Conservation (phyloP, 495 filamentous ascomycete genomes). For the Penicillium chermesinum region DNA sequence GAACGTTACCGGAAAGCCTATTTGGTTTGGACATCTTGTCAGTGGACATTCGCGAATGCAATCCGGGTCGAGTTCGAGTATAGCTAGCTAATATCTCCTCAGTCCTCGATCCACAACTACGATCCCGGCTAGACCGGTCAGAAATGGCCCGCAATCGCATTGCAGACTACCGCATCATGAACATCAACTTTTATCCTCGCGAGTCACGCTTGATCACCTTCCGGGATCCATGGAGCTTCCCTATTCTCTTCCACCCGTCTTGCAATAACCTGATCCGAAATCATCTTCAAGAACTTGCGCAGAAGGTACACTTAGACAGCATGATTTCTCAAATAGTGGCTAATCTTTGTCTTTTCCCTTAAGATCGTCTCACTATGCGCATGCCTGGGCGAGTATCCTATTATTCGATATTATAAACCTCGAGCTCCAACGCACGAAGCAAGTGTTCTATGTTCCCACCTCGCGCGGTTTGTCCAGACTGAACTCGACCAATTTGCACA, state of each 20-base stretch:
- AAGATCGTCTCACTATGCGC: slow-evolving; percentile 82
- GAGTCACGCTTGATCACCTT: slow-evolving; percentile 92
- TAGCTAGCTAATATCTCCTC: slow-evolving; percentile 12
- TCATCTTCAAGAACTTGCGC: slow-evolving; percentile 77
- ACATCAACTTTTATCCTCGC: slow-evolving; percentile 80
- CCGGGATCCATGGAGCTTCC: slow-evolving; percentile 91
- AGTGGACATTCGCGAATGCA: slow-evolving; percentile 21
- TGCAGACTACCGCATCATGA: slow-evolving; percentile 64
- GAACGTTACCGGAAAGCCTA: slow-evolving; percentile 67
- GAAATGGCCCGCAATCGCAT: slow-evolving; percentile 65
- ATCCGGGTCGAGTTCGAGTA: slow-evolving; percentile 1
- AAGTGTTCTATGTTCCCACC: slow-evolving; percentile 73
- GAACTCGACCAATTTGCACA: slow-evolving; percentile 83
- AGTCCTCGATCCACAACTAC: slow-evolving; percentile 52
- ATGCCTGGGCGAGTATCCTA: slow-evolving; percentile 79
- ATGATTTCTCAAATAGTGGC: slow-evolving; percentile 18
- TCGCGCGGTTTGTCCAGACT: slow-evolving; percentile 88
- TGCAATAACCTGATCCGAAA: slow-evolving; percentile 77
- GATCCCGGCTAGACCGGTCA: slow-evolving; percentile 53
- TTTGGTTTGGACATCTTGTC: slow-evolving; percentile 82
- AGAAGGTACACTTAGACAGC: slow-evolving; percentile 57
- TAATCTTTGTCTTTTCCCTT: neutral
- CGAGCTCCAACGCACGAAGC: slow-evolving; percentile 76
- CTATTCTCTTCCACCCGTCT: slow-evolving; percentile 80
- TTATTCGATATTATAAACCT: slow-evolving; percentile 83